Conservation (phyloP, 2,329 filamentous ascomycete species). For the Ascochyta viciae-villosae region DNA sequence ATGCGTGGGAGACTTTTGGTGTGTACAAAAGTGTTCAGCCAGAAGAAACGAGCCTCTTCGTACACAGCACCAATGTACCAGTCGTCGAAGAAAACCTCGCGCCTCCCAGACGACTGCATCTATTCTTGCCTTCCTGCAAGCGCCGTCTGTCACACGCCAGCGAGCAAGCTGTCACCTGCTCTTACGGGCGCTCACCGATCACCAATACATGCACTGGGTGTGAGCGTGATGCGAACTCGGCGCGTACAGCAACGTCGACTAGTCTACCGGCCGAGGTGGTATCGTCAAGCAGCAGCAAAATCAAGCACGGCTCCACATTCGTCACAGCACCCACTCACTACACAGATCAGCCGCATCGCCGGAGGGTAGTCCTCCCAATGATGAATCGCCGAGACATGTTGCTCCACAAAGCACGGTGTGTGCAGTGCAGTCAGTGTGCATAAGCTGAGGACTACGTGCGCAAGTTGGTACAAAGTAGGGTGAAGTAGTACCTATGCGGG, state of each 20-base stretch:
- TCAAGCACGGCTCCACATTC: not conserved
- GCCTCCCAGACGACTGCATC: not conserved
- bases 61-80: too few species aligned
- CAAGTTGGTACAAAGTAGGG: conserved; percentile 2
- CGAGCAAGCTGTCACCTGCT: conserved; percentile 10
- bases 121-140: conserved; percentile 10
- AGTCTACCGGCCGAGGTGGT: not conserved
- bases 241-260: conserved; percentile 14
- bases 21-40: too few species aligned
- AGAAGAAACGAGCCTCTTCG: too few species aligned
- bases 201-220: conserved; percentile 12
- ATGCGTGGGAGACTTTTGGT: too few species aligned
- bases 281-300: not conserved
- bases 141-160: conserved; percentile 14
- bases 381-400: not conserved
- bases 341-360: not conserved
- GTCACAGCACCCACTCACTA: not conserved
- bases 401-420: not conserved
- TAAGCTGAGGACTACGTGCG: not conserved
- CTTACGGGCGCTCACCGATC: conserved; percentile 4
- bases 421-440: conserved; percentile 2
- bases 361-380: not conserved
- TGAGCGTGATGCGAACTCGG: conserved; percentile 11
- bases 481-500: conserved; percentile 15
- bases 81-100: too few species aligned